A percentile compares a stretch with the other conserved stretches of the same genome.
Conservation (phyloP, 192 early-diverging fungal species). For the Thoreauomyces humboldtii region DNA sequence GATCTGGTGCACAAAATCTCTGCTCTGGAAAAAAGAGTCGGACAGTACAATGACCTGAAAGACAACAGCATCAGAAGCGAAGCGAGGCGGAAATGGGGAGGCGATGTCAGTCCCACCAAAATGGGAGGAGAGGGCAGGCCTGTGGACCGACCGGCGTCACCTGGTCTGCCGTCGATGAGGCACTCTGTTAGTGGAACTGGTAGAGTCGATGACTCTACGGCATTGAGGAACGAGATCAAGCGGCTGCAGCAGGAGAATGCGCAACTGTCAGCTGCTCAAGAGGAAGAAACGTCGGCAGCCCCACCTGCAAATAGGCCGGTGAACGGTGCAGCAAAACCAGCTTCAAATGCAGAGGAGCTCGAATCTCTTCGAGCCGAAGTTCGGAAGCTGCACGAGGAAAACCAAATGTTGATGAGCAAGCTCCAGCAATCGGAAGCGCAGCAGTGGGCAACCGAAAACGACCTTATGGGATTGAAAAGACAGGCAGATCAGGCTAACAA, state of each 20-base stretch:
- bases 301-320: no score
- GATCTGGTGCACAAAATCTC: slow-evolving; percentile 1
- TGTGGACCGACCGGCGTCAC: not conserved
- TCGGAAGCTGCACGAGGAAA: slow-evolving; percentile 5
- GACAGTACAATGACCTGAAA: slow-evolving; percentile 10
- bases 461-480: not conserved
- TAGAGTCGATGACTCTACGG: not conserved
- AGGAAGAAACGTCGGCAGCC: no score
- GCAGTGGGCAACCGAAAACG: slow-evolving; percentile 8
- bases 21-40: slow-evolving; percentile 5
- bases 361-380: not conserved
- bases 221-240: not conserved
- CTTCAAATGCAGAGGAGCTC: not conserved
- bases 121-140: not conserved
- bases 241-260: slow-evolving; percentile 4
- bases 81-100: not conserved
- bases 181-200: not conserved
- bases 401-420: not conserved
- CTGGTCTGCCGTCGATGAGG: not conserved
- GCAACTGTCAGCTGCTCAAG: not conserved
- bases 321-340: no score
- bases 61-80: not conserved
- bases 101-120: not conserved
- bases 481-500: slow-evolving; percentile 13
- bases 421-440: slow-evolving; percentile 8